phyloP scores from a whole-genome alignment of 306 rosid species.

The Lathyrus aphaca region DNA sequence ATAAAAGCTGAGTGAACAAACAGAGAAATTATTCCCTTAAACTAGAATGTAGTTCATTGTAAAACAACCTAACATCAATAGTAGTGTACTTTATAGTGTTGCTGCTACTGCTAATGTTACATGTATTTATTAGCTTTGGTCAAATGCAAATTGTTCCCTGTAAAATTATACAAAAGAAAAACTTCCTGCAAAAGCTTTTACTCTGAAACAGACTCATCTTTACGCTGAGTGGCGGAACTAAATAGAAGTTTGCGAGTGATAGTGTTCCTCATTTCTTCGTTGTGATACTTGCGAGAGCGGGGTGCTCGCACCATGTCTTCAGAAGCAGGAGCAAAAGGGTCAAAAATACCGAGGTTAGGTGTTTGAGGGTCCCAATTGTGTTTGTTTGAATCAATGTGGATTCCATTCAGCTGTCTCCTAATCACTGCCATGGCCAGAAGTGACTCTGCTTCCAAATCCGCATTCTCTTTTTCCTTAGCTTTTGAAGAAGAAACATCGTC shows the following conservation, averaged over 20 bases:
- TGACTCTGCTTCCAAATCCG: background rate
- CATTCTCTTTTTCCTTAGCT: background rate
- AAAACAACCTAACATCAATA: conserved; percentile 5
- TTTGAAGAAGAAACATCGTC: background rate
- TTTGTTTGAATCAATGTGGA: background rate
- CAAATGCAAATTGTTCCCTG: conserved; percentile 11
- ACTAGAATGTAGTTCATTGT: background rate
- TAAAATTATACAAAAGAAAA: background rate
- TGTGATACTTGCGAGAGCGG: background rate
- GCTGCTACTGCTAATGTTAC: conserved; percentile 12
- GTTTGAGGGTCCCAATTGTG: background rate
- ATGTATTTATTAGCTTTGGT: background rate
- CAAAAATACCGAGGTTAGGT: background rate
- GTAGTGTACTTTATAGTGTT: background rate
- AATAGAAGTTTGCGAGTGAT: background rate
- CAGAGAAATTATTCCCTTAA: background rate
- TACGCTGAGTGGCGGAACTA: background rate
- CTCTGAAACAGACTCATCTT: background rate
- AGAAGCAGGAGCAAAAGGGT: conserved; percentile 1
- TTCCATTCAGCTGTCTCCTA: background rate
- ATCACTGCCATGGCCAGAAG: background rate
- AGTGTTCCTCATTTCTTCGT: background rate
- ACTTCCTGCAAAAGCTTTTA: background rate
- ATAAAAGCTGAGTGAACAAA: background rate
- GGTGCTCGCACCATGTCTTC: background rate